A percentile compares a stretch with the other conserved stretches of the same genome.
These are phyloP conservation scores for Kodamaea restingae DNA, from an alignment of 805 yeast species.

Conservation along the genomic window DNA sequence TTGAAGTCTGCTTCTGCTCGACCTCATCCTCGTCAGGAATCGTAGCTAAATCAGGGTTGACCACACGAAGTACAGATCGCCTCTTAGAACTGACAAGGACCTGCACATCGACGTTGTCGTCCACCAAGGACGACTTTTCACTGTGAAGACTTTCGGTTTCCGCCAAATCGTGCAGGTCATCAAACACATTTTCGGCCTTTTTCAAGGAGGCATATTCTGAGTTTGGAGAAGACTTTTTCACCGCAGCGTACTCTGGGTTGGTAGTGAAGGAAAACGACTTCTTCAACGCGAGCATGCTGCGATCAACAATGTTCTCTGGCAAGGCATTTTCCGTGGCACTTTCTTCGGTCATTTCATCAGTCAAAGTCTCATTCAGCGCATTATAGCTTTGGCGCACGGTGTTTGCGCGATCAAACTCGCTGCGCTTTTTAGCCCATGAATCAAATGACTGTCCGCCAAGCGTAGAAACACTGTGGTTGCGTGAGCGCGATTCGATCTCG, in stretches of 20 bases:
- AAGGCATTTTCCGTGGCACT: background rate
- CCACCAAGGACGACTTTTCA: conserved; percentile 23
- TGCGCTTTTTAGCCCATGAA: conserved; percentile 51
- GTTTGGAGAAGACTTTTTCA: too few relatives aligned
- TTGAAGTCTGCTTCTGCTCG: conserved; percentile 3
- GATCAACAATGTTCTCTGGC: conserved; percentile 8
- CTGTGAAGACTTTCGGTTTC: background rate
- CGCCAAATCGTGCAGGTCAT: conserved; percentile 1
- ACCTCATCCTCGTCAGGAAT: conserved; percentile 5
- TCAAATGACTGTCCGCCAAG: conserved; percentile 47
- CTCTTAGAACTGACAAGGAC: conserved; percentile 65
- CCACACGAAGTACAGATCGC: conserved; percentile 53
- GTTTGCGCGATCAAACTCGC: conserved; percentile 34
- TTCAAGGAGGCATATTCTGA: background rate
- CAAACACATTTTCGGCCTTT: conserved; percentile 2
- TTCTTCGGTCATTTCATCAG: conserved; percentile 8
- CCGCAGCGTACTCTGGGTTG: conserved; percentile 3
- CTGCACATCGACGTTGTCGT: conserved; percentile 60
- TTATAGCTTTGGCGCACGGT: conserved; percentile 1
- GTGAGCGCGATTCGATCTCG: conserved; percentile 3
- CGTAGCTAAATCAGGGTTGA: conserved; percentile 51
- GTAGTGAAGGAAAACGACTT: conserved; percentile 22
- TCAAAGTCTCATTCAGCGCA: conserved; percentile 14
- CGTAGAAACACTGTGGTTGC: conserved; percentile 31
- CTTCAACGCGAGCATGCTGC: conserved; percentile 18